phyloP scores from a whole-genome alignment of 2,329 filamentous ascomycete species.

The Aspergillus sp. region DNA sequence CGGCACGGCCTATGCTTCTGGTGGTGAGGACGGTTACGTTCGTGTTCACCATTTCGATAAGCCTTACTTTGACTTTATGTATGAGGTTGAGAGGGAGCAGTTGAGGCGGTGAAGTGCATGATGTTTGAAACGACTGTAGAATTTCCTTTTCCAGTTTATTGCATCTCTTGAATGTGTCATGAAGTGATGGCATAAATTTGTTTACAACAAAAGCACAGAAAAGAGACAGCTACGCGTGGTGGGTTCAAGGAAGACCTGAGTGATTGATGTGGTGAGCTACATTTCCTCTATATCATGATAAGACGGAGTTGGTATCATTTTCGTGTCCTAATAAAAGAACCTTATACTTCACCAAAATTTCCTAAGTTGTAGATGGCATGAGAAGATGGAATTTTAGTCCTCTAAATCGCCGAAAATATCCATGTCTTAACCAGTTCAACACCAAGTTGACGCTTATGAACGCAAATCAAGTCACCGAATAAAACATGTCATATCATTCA shows the following conservation, averaged over 20 bases:
- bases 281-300: constrained; percentile 41
- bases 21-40: constrained; percentile 97
- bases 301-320: constrained; percentile 40
- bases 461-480: constrained; percentile 22
- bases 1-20: constrained; percentile 89
- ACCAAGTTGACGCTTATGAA: constrained; percentile 35
- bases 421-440: constrained; percentile 20
- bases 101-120: constrained; percentile 41
- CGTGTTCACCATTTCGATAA: constrained; percentile 98
- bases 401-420: constrained; percentile 7
- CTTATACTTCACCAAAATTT: constrained; percentile 21
- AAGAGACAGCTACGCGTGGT: constrained; percentile 25
- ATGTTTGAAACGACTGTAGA: constrained; percentile 13
- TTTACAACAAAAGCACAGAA: constrained; percentile 19
- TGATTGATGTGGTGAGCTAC: constrained; percentile 34
- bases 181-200: constrained; percentile 29
- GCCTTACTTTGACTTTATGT: constrained; percentile 97
- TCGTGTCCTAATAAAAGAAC: constrained; percentile 37
- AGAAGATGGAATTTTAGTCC: not conserved
- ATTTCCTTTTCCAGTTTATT: constrained; percentile 23
- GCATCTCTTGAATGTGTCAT: constrained; percentile 38
- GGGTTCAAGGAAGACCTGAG: constrained; percentile 30
- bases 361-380: not conserved
- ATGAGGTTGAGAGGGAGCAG: constrained; percentile 92
- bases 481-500: constrained; percentile 18